Evolutionary conservation across 108 stramenopile species (phyloP).

Genomic region (Nitzschia palea): DNA sequence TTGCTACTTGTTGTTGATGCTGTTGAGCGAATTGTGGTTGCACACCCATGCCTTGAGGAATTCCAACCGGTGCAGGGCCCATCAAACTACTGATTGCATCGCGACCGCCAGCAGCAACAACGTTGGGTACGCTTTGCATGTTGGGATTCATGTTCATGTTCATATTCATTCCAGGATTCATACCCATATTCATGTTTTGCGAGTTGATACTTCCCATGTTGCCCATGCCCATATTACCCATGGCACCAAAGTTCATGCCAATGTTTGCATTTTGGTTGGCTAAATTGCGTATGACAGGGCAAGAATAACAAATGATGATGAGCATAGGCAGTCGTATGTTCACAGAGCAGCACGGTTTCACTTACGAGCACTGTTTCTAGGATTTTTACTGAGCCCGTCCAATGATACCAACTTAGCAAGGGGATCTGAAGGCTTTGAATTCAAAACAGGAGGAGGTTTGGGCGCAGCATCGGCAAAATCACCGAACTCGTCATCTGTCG

Average conservation of each 20-base stretch:
- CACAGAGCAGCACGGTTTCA: neutral
- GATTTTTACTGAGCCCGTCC: conserved; percentile 76
- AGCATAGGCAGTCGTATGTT: neutral
- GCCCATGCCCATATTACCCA: neutral
- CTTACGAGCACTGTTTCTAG: conserved; percentile 29
- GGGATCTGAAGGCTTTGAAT: conserved; percentile 64
- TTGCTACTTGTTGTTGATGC: conserved; percentile 2
- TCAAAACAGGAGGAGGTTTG: conserved; percentile 18
- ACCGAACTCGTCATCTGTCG: conserved; percentile 50
- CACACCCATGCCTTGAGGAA: conserved; percentile 25
- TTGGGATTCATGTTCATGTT: neutral
- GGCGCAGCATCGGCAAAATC: conserved; percentile 64
- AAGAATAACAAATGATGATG: neutral
- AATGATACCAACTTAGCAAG: conserved; percentile 73
- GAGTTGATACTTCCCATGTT: too few species aligned
- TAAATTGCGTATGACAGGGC: neutral
- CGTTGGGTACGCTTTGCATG: conserved; percentile 17
- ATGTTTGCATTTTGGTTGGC: conserved; percentile 1
- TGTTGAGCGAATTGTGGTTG: neutral
- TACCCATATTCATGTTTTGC: neutral
- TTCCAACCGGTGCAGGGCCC: conserved; percentile 28
- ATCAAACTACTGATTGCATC: conserved; percentile 56
- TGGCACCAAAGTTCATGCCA: neutral
- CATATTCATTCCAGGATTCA: neutral
- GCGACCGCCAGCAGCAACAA: conserved; percentile 47